Conservation (phyloP, 139 green algal species). For the Marvania coccoides region DNA sequence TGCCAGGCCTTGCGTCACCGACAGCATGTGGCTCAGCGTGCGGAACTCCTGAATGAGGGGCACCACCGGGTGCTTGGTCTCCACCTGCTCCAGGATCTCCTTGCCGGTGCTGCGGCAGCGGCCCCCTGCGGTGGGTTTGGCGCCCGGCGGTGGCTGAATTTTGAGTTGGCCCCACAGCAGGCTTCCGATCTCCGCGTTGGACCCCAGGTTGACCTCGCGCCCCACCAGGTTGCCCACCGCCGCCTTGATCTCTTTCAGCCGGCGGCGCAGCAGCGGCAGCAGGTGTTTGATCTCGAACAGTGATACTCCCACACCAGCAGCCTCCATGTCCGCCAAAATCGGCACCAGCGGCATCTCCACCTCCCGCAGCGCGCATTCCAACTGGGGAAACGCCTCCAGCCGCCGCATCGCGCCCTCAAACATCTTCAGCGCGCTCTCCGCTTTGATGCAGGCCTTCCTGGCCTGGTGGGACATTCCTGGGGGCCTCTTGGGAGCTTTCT, state of each 20-base stretch:
- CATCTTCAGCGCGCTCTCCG: too few relatives aligned
- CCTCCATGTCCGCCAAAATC: conserved; percentile 64
- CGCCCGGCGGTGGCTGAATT: not conserved
- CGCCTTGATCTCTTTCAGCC: not conserved
- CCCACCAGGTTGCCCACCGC: not conserved
- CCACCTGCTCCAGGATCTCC: conserved; percentile 46
- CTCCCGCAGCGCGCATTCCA: conserved; percentile 3
- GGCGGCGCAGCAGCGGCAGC: not conserved
- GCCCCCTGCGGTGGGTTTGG: not conserved
- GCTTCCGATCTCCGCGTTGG: not conserved
- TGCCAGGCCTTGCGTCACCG: not conserved
- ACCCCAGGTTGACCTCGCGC: not conserved
- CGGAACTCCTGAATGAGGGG: conserved; percentile 55
- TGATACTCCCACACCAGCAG: conserved; percentile 40
- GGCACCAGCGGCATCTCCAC: conserved; percentile 67
- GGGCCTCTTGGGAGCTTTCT: too few relatives aligned
- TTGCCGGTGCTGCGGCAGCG: not conserved
- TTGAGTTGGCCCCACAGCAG: conserved; percentile 4
- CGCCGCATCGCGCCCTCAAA: too few relatives aligned
- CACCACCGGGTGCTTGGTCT: conserved; percentile 36
- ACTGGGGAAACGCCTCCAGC: too few relatives aligned
- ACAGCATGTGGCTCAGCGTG: conserved; percentile 42
- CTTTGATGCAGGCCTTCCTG: too few relatives aligned
- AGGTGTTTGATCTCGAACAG: not conserved
- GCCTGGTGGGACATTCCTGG: too few relatives aligned